Evolutionary conservation across 805 yeast species (phyloP).

Genomic region (Candida andamanensis): DNA sequence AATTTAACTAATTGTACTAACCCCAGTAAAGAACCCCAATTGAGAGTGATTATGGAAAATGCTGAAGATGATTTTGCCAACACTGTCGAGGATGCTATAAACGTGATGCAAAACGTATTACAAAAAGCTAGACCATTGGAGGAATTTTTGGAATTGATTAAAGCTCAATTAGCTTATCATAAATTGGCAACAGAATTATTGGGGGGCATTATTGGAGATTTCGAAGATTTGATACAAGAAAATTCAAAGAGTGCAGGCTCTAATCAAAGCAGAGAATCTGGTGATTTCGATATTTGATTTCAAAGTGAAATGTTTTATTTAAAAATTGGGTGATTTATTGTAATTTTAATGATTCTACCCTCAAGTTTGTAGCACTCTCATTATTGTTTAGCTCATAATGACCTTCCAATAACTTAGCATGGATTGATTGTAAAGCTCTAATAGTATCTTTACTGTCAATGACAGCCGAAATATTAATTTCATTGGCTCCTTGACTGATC

Average conservation of each 20-base stretch:
- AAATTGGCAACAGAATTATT: conserved; percentile 68
- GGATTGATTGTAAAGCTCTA: conserved; percentile 82
- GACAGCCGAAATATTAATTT: conserved; percentile 93
- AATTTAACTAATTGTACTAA: conserved; percentile 36
- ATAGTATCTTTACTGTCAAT: conserved; percentile 77
- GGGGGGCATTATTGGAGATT: conserved; percentile 56
- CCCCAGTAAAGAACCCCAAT: conserved; percentile 58
- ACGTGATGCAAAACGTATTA: conserved; percentile 75
- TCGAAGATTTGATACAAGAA: conserved; percentile 57
- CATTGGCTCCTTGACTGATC: conserved; percentile 98
- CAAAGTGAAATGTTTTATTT: too few relatives aligned
- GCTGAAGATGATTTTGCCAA: conserved; percentile 88
- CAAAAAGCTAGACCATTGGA: conserved; percentile 64
- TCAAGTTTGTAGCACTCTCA: conserved; percentile 25
- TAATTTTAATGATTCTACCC: conserved; percentile 26
- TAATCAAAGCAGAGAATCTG: conserved; percentile 24
- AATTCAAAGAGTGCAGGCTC: conserved; percentile 11
- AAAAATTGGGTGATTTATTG: conserved; percentile 6
- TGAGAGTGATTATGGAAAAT: conserved; percentile 72
- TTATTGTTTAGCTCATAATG: conserved; percentile 17
- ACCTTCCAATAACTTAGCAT: conserved; percentile 63
- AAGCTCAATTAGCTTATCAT: conserved; percentile 78
- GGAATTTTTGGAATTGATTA: conserved; percentile 61
- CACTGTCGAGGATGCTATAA: conserved; percentile 82
- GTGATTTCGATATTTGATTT: conserved; percentile 31